Evolutionary conservation across 2,329 filamentous ascomycete genomes (phyloP).

Genomic region (Fusarium verticillioides): DNA sequence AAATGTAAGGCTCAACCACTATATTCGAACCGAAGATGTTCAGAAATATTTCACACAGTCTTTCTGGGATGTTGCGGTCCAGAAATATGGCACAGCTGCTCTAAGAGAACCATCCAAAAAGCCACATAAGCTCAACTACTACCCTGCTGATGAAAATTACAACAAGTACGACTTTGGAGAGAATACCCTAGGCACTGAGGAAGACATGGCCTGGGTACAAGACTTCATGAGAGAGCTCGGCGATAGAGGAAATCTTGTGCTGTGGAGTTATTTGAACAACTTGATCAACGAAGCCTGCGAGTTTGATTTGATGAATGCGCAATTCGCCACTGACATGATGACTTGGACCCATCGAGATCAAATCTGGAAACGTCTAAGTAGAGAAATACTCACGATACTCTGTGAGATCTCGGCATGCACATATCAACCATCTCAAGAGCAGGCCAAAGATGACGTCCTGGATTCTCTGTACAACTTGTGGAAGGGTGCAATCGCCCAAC

Average conservation of each 20-base stretch:
- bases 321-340: slow-evolving; percentile 12
- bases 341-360: slow-evolving; percentile 4
- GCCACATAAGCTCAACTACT: slow-evolving; percentile 35
- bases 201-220: slow-evolving; percentile 6
- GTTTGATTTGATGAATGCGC: slow-evolving; percentile 24
- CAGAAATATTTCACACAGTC: slow-evolving; percentile 36
- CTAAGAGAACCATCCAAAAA: slow-evolving; percentile 26
- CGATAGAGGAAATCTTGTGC: neutral
- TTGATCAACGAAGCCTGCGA: slow-evolving; percentile 32
- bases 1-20: slow-evolving; percentile 14
- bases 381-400: slow-evolving; percentile 15
- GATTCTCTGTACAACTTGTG: neutral
- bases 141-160: slow-evolving; percentile 6
- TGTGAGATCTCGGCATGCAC: slow-evolving; percentile 19
- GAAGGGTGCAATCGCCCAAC: neutral
- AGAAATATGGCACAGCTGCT: slow-evolving; percentile 41
- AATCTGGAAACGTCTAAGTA: neutral
- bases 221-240: neutral
- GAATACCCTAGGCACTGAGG: neutral
- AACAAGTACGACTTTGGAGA: neutral
- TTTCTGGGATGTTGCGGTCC: slow-evolving; percentile 44
- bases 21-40: slow-evolving; percentile 20
- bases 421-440: neutral
- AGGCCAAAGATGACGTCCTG: neutral
- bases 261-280: slow-evolving; percentile 31